Evolutionary conservation across 495 filamentous ascomycete genomes (phyloP).

Genomic region (Poronia punctata): DNA sequence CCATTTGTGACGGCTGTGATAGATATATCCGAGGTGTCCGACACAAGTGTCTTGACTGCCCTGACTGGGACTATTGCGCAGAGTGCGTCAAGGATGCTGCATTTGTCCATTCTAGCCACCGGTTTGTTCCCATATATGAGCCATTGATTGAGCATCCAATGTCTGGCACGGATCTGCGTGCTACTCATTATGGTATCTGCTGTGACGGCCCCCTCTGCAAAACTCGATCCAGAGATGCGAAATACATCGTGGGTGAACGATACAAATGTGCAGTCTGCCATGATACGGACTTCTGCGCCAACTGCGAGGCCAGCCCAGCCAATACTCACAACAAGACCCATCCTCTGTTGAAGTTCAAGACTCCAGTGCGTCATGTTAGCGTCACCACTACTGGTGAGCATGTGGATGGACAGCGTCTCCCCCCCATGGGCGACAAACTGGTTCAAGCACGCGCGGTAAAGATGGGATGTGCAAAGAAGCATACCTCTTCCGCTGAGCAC

Average conservation of each 20-base stretch:
- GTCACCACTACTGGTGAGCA: conserved; percentile 80
- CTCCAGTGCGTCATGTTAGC: conserved; percentile 78
- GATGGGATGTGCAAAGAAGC: conserved; percentile 46
- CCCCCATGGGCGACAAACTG: conserved; percentile 60
- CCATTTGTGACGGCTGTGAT: conserved; percentile 93
- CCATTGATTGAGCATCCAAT: conserved; percentile 49
- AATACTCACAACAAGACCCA: conserved; percentile 90
- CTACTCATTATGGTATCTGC: conserved; percentile 76
- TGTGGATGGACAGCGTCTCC: conserved; percentile 50
- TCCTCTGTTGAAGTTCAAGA: conserved; percentile 95
- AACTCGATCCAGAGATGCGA: conserved; percentile 36
- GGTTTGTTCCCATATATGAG: conserved; percentile 85
- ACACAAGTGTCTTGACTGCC: conserved; percentile 95
- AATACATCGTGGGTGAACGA: conserved; percentile 76
- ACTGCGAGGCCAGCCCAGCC: conserved; percentile 79
- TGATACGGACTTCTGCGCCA: conserved; percentile 93
- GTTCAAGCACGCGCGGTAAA: conserved; percentile 18
- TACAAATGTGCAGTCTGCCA: conserved; percentile 98
- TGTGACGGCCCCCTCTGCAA: conserved; percentile 93
- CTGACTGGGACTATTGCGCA: conserved; percentile 96
- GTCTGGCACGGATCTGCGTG: conserved; percentile 28
- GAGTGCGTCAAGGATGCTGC: conserved; percentile 59
- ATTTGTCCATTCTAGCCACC: conserved; percentile 71
- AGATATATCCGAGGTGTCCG: conserved; percentile 82
- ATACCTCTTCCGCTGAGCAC: conserved; percentile 34